Base-by-base conservation (phyloP, 2,329 filamentous ascomycete species). In the Penicillium freii region DNA sequence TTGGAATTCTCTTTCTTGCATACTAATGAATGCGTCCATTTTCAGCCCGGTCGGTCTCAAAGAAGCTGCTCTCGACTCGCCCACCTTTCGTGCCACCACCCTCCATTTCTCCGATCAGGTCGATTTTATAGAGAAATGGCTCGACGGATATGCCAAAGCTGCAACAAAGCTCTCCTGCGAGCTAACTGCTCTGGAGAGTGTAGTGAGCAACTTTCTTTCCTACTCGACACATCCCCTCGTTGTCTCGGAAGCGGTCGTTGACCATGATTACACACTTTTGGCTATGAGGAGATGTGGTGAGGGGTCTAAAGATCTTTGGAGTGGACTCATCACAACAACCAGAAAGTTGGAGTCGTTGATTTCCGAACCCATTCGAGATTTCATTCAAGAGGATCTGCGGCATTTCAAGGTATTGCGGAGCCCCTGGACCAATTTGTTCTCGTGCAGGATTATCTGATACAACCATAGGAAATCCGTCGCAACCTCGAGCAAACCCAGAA, bases 41-140 rank as follows among this genome's bases (percentile, higher is more conserved):
- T n/a, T 45, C 1, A 87, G 84, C 56, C 91, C 94, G 44, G 92
- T 97, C 36, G 87, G 87, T 60, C 83, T 97, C 66, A 94, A 93
- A 78, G 94, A 99, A 83, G 94, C 94, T 50, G 90, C 92, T 21
- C 89, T 97, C 78, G 94, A 99, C 77, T 97, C 92, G 39, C 94
- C 94, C 27, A 95, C 92, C 36, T 97, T 97, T 75, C 91, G 94
- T 63, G 91, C 92, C 46, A 90, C 90, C 23, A 85, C 91, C 42
- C 79, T 89, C 46, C 91, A 97, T 77, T 96, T 96, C 71, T 84
- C 86, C 62, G 94, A 97, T 64, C 93, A 99, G 78, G 85, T 96
- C 68, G 94, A 97, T 64, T 83, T 86, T 55, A 84, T 97, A 58
- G 94, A 97, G 76, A 87, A 85, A 82, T 99, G 94, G 94, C 89